Conservation (phyloP, 208 protist species). For the Trypanosomatidae sp. region DNA sequence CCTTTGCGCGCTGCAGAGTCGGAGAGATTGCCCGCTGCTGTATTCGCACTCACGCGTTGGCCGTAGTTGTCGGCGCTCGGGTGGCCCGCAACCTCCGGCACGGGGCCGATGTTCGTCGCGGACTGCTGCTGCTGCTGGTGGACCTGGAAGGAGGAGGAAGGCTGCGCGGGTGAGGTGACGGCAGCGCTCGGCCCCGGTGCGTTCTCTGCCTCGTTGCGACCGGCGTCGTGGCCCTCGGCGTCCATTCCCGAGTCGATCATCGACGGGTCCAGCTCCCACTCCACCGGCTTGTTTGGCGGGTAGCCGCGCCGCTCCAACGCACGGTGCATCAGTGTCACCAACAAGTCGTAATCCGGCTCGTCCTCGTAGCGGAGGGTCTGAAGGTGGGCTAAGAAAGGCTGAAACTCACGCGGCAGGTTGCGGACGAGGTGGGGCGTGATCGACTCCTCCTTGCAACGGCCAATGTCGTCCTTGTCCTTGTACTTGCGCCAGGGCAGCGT, state of each 20-base stretch:
- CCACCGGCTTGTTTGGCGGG: conserved; percentile 69
- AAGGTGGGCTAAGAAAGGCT: conserved; percentile 89
- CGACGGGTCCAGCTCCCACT: conserved; percentile 76
- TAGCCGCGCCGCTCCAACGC: conserved; percentile 82
- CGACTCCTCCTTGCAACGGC: conserved; percentile 93
- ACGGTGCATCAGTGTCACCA: conserved; percentile 77
- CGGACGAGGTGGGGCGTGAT: conserved; percentile 91
- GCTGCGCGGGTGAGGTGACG: not conserved
- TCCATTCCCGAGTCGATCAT: conserved; percentile 28
- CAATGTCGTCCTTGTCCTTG: conserved; percentile 97
- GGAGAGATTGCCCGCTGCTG: too few relatives aligned
- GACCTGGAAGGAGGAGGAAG: too few relatives aligned
- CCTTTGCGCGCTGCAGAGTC: too few relatives aligned
- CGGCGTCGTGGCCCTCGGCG: conserved; percentile 6
- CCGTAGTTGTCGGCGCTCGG: too few relatives aligned
- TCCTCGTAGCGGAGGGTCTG: conserved; percentile 91
- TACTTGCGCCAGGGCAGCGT: conserved; percentile 96
- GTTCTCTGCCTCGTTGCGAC: too few relatives aligned
- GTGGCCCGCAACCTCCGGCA: too few relatives aligned
- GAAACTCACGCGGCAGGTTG: conserved; percentile 92
- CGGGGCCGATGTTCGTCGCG: too few relatives aligned
- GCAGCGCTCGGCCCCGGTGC: not conserved
- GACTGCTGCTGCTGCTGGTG: too few relatives aligned
- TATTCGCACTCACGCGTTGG: too few relatives aligned
- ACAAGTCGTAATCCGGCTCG: conserved; percentile 92